A percentile compares a stretch with the other conserved stretches of the same genome.
These are phyloP conservation scores for Fusarium sterilihyphosum DNA, from an alignment of 2,329 filamentous ascomycete species.

Conservation along the genomic window DNA sequence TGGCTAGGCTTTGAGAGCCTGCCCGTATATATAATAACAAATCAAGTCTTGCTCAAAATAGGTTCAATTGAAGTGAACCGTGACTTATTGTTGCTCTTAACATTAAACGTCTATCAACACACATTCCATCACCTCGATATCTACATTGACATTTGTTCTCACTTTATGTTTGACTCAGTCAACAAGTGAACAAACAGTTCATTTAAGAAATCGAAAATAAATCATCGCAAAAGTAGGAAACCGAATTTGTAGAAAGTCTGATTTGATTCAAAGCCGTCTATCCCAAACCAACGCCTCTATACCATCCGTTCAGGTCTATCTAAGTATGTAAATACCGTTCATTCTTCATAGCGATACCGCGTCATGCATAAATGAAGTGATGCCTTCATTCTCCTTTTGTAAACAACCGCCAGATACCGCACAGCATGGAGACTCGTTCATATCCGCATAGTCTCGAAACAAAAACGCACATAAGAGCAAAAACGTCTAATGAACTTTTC, in stretches of 20 bases:
- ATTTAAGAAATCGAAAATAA: neutral
- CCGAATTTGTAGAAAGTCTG: slow-evolving; percentile 19
- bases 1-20: neutral
- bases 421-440: slow-evolving; percentile 21
- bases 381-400: slow-evolving; percentile 9
- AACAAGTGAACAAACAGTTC: neutral
- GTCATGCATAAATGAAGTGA: slow-evolving; percentile 5
- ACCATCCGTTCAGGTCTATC: slow-evolving; percentile 35
- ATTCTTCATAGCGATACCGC: slow-evolving; percentile 29
- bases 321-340: slow-evolving; percentile 24
- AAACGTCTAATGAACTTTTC: slow-evolving; percentile 15
- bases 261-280: slow-evolving; percentile 39
- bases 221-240: neutral
- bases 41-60: neutral
- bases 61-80: neutral
- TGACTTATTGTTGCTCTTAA: neutral
- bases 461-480: slow-evolving; percentile 1
- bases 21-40: neutral
- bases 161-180: neutral
- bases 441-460: slow-evolving; percentile 6
- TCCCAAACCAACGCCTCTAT: slow-evolving; percentile 43
- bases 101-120: neutral
- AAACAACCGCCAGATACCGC: slow-evolving; percentile 13
- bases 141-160: neutral
- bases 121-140: neutral